Conservation (phyloP, 192 early-diverging fungal genomes). For the Oehlia diaphana region DNA sequence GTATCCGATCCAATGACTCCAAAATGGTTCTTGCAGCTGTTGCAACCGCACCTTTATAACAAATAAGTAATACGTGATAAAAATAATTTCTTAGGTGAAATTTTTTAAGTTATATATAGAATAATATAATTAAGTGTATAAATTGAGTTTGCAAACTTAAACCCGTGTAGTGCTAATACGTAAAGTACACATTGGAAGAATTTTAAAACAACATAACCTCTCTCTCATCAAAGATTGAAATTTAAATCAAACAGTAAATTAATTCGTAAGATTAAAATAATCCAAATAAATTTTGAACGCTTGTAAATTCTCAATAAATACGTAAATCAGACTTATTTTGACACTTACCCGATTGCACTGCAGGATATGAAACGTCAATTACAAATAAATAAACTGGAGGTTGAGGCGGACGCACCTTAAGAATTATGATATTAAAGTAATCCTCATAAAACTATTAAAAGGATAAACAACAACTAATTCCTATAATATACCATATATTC, state of each 20-base stretch:
- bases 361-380: conserved; percentile 91
- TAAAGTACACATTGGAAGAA: neutral
- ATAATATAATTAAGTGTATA: neutral
- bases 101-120: neutral
- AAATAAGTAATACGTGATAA: neutral
- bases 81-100: neutral
- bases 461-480: neutral
- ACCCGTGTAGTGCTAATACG: neutral
- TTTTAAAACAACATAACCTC: neutral
- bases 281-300: neutral
- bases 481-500: conserved; percentile 84
- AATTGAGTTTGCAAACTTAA: neutral
- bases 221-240: neutral
- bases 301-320: neutral
- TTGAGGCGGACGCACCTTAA: conserved; percentile 86
- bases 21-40: conserved; percentile 79
- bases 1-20: conserved; percentile 79
- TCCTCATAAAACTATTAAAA: neutral
- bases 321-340: neutral
- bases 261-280: neutral
- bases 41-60: conserved; percentile 65
- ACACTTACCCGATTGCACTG: conserved; percentile 72
- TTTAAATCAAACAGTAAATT: neutral
- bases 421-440: conserved; percentile 1
- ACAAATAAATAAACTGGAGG: conserved; percentile 92